Conservation (phyloP, 768 basidiomycete species). For the Favolaschia claudopus region DNA sequence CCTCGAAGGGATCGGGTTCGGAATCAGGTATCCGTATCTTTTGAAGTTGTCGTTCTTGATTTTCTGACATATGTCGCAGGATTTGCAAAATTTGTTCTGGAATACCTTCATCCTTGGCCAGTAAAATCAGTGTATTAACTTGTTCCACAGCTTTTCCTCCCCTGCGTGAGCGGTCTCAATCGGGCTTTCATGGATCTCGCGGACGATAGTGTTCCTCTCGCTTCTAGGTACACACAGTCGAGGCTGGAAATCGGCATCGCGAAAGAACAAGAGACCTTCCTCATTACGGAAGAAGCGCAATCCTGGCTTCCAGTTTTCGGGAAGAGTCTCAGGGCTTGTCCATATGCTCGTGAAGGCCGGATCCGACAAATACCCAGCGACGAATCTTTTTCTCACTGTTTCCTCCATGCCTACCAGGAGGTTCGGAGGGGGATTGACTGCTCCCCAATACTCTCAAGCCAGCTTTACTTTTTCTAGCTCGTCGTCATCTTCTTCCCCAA, state of each 20-base stretch:
- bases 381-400: background rate
- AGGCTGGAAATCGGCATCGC: constrained; percentile 20
- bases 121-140: background rate
- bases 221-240: constrained; percentile 20
- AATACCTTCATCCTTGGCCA: background rate
- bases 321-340: background rate
- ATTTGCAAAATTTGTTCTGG: background rate
- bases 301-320: constrained; percentile 3
- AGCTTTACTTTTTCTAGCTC: background rate
- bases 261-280: constrained; percentile 21
- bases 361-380: background rate
- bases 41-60: background rate
- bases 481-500: background rate
- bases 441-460: background rate
- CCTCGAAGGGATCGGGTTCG: constrained; percentile 27
- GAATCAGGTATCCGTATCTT: constrained; percentile 23
- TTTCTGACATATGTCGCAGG: background rate
- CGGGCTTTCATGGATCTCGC: constrained; percentile 9
- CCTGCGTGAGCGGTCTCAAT: constrained; percentile 11
- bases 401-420: background rate
- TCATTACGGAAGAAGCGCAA: constrained; percentile 17
- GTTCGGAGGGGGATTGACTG: background rate
- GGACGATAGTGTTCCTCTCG: background rate
- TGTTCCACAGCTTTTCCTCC: background rate
- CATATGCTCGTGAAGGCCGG: background rate